Evolutionary conservation across 148 eudicot species (phyloP).

Genomic region (Rhododendron molle): DNA sequence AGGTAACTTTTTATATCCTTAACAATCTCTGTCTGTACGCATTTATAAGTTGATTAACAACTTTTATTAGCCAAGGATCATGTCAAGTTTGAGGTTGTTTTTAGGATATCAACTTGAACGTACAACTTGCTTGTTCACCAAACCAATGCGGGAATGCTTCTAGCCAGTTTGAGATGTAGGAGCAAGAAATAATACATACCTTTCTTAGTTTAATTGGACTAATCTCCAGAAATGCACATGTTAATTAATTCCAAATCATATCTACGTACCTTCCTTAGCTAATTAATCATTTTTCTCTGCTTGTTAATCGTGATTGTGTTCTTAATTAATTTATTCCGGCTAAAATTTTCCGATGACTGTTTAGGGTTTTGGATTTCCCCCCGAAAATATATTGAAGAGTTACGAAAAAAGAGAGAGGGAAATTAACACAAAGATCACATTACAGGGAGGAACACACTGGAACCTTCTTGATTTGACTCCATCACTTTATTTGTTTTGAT

Average conservation of each 20-base stretch:
- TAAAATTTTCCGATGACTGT: too few species aligned
- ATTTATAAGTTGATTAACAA: not conserved
- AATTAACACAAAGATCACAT: not conserved
- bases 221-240: not conserved
- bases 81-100: not conserved
- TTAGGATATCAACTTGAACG: not conserved
- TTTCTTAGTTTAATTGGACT: not conserved
- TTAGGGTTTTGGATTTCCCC: not conserved
- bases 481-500: not conserved
- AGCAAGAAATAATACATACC: not conserved
- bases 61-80: not conserved
- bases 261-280: not conserved
- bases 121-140: not conserved
- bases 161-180: not conserved
- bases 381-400: not conserved
- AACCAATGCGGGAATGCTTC: not conserved
- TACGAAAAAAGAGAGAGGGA: not conserved
- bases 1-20: not conserved
- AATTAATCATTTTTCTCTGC: not conserved
- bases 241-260: not conserved
- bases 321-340: too few species aligned
- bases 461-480: not conserved
- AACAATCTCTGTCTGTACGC: not conserved
- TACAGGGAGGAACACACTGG: not conserved
- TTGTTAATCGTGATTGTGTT: not conserved